phyloP scores from a whole-genome alignment of 352 stramenopile genomes.

The Plasmopara viticola region DNA sequence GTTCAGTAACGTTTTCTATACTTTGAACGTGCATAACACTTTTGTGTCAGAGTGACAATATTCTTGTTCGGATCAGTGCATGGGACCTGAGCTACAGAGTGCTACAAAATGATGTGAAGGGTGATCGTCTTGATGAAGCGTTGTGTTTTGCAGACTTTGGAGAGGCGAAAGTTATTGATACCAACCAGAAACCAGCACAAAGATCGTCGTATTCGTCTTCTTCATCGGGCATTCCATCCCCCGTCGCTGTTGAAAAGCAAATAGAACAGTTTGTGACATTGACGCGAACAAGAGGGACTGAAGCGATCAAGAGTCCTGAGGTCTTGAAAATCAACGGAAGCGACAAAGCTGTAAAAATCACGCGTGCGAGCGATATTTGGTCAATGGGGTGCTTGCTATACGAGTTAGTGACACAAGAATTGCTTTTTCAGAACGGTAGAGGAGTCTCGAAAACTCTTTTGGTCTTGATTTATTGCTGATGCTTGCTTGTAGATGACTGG shows the following conservation, averaged over 20 bases:
- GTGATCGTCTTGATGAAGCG: slow-evolving; percentile 11
- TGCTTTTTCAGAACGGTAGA: slow-evolving; percentile 59
- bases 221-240: slow-evolving; percentile 8
- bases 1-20: not conserved
- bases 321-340: slow-evolving; percentile 48
- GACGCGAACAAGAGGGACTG: slow-evolving; percentile 53
- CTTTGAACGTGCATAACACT: not conserved
- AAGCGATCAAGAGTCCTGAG: slow-evolving; percentile 75
- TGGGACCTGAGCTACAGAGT: slow-evolving; percentile 30
- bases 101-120: slow-evolving; percentile 19
- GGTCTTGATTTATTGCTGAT: not conserved
- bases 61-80: slow-evolving; percentile 39
- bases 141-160: slow-evolving; percentile 73
- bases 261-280: slow-evolving; percentile 12
- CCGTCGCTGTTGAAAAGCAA: slow-evolving; percentile 4
- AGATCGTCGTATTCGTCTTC: slow-evolving; percentile 24
- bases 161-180: slow-evolving; percentile 38
- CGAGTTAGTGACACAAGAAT: slow-evolving; percentile 57
- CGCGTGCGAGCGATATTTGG: slow-evolving; percentile 54
- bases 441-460: not conserved
- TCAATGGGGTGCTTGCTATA: slow-evolving; percentile 65
- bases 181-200: slow-evolving; percentile 7
- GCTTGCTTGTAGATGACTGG: slow-evolving; percentile 45
- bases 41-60: slow-evolving; percentile 46
- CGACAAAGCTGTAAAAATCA: slow-evolving; percentile 24